A percentile compares a stretch with the other conserved stretches of the same genome.
Evolutionary conservation across 768 basidiomycete genomes (phyloP).

Genomic region (Russula olivacea): DNA sequence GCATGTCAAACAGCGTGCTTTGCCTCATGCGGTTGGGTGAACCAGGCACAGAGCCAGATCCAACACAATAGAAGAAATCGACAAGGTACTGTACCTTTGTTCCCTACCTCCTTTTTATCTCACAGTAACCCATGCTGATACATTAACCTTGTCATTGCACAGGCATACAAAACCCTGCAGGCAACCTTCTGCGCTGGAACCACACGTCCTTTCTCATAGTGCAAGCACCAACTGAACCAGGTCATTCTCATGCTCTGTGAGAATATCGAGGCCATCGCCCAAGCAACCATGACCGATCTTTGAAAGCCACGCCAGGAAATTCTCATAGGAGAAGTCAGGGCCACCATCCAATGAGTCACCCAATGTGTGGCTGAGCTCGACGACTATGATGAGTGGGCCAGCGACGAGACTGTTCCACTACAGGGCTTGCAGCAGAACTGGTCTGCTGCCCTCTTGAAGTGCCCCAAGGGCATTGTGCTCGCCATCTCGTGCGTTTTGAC

Average conservation of each 20-base stretch:
- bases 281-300: constrained; percentile 36
- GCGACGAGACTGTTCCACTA: constrained; percentile 35
- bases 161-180: constrained; percentile 16
- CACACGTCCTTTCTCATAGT: constrained; percentile 52
- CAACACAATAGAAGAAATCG: constrained; percentile 13
- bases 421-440: constrained; percentile 45
- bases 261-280: constrained; percentile 48
- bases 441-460: constrained; percentile 48
- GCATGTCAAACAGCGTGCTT: constrained; percentile 71
- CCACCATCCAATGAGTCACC: constrained; percentile 31
- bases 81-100: neutral
- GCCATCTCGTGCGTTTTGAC: constrained; percentile 49
- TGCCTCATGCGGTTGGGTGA: constrained; percentile 39
- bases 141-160: neutral
- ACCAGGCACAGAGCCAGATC: constrained; percentile 19
- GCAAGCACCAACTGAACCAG: constrained; percentile 58
- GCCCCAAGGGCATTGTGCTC: constrained; percentile 56
- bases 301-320: constrained; percentile 28
- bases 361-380: constrained; percentile 42
- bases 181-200: constrained; percentile 60
- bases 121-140: neutral
- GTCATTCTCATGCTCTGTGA: constrained; percentile 57
- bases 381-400: constrained; percentile 57
- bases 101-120: neutral
- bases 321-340: constrained; percentile 39